Conservation (phyloP, 306 rosid genomes). For the Prosopis cineraria region DNA sequence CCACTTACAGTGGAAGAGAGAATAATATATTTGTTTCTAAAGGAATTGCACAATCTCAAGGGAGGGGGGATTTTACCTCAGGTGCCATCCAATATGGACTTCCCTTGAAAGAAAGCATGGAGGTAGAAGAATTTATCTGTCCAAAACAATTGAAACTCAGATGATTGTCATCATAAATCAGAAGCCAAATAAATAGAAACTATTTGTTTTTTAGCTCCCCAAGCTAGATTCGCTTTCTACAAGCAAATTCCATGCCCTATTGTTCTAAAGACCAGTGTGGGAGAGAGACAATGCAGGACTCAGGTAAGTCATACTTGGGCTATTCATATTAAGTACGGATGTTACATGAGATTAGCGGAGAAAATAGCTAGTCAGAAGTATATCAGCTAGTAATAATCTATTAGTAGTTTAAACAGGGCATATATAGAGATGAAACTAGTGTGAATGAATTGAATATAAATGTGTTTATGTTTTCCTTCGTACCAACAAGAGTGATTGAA, state of each 20-base stretch:
- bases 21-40: constrained; percentile 11
- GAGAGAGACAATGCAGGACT: neutral
- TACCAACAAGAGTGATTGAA: neutral
- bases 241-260: constrained; percentile 9
- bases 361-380: neutral
- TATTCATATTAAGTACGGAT: neutral
- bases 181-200: constrained; percentile 15
- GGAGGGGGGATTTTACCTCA: constrained; percentile 59
- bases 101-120: constrained; percentile 98
- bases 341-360: neutral
- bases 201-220: neutral
- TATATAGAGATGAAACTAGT: neutral
- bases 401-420: neutral
- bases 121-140: constrained; percentile 75
- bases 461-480: neutral
- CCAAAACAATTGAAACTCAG: constrained; percentile 35
- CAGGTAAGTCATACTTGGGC: constrained; percentile 1
- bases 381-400: neutral
- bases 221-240: constrained; percentile 14
- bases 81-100: constrained; percentile 99
- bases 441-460: neutral
- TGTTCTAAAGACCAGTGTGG: constrained; percentile 7
- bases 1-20: neutral
- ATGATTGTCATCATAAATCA: constrained; percentile 12
- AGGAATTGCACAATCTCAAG: neutral